A percentile compares a stretch with the other conserved stretches of the same genome.
Evolutionary conservation across 1,284 basidiomycete species (phyloP).

Genomic region (Gomphus sp.): DNA sequence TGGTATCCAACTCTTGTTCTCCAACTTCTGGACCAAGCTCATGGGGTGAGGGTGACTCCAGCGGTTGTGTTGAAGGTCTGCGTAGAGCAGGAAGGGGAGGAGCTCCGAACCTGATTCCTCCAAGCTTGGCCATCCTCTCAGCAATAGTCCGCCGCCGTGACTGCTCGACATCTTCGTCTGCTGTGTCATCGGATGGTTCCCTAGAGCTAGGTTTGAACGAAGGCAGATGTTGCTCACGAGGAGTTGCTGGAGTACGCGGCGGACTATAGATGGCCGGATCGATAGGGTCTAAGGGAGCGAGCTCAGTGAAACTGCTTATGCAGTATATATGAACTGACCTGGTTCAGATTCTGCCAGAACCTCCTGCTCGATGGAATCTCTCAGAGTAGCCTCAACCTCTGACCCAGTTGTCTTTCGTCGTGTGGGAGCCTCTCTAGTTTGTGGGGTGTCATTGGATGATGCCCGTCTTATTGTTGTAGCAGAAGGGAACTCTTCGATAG

Average conservation of each 20-base stretch:
- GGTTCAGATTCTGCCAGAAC: constrained; percentile 52
- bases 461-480: background rate
- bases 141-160: constrained; percentile 55
- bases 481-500: background rate
- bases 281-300: constrained; percentile 43
- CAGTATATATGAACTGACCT: constrained; percentile 29
- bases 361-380: constrained; percentile 22
- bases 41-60: constrained; percentile 26
- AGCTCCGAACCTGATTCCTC: constrained; percentile 62
- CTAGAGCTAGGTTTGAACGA: background rate
- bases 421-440: background rate
- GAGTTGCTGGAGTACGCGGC: constrained; percentile 15
- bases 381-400: background rate
- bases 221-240: constrained; percentile 4
- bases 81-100: constrained; percentile 26
- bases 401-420: background rate
- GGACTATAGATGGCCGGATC: constrained; percentile 44
- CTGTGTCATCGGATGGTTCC: constrained; percentile 14
- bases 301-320: constrained; percentile 6
- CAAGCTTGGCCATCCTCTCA: constrained; percentile 71
- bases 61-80: constrained; percentile 22
- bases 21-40: constrained; percentile 18
- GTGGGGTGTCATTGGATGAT: background rate
- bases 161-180: constrained; percentile 32
- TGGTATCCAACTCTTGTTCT: constrained; percentile 19